These are phyloP conservation scores for Hemisphaericaspora xylanilytica DNA, from an alignment of 1,139 yeast species.

Conservation along the genomic window DNA sequence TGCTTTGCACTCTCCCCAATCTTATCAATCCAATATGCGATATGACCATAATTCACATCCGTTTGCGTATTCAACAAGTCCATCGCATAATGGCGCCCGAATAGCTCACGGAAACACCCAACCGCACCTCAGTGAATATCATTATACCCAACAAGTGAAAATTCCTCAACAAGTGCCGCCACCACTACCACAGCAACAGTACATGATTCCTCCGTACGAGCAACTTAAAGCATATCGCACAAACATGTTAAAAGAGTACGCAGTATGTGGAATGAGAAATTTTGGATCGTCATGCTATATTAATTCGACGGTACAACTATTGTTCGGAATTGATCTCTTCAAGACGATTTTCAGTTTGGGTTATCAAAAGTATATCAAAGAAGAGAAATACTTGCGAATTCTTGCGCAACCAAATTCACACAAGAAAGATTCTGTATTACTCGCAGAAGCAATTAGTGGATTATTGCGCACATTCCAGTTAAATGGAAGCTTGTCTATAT, in stretches of 20 bases:
- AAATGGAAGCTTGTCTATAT: constrained; percentile 61
- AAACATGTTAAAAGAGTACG: constrained; percentile 40
- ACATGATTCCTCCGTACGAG: constrained; percentile 15
- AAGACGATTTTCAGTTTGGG: constrained; percentile 41
- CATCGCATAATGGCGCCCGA: constrained; percentile 4
- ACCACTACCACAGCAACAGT: constrained; percentile 13
- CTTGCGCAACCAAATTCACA: constrained; percentile 21
- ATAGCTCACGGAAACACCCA: constrained; percentile 2
- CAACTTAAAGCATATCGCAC: constrained; percentile 22
- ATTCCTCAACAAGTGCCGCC: neutral
- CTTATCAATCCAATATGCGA: constrained; percentile 2
- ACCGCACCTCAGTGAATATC: constrained; percentile 1
- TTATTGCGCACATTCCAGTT: constrained; percentile 43
- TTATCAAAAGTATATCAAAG: constrained; percentile 40
- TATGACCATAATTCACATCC: constrained; percentile 5
- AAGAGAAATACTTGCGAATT: constrained; percentile 26
- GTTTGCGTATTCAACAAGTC: constrained; percentile 2
- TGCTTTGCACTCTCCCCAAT: constrained; percentile 2
- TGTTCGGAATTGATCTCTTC: constrained; percentile 53
- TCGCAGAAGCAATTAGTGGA: constrained; percentile 48
- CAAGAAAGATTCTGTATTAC: constrained; percentile 33
- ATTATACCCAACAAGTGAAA: neutral
- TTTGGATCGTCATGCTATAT: constrained; percentile 74
- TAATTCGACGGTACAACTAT: constrained; percentile 64
- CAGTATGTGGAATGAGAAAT: constrained; percentile 65